These are phyloP conservation scores for Cyberlindnera japonica DNA, from an alignment of 805 yeast genomes.

Conservation along the genomic window DNA sequence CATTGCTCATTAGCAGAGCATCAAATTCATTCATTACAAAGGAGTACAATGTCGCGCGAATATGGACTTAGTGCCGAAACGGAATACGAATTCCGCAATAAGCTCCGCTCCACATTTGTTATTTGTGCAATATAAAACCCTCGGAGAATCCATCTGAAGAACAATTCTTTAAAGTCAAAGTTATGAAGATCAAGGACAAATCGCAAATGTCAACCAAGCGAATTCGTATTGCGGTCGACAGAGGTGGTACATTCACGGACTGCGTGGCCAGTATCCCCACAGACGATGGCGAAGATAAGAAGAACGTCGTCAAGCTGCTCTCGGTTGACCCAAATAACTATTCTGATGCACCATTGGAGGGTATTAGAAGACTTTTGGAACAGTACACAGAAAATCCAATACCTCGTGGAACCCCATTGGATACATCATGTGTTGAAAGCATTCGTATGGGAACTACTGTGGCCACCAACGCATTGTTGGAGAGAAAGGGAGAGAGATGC, in stretches of 20 bases:
- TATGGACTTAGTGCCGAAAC: too few relatives aligned
- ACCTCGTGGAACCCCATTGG: slow-evolving; percentile 58
- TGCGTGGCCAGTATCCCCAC: slow-evolving; percentile 43
- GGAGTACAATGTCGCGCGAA: too few relatives aligned
- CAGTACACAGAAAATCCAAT: slow-evolving; percentile 48
- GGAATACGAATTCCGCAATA: too few relatives aligned
- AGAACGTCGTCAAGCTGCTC: slow-evolving; percentile 68
- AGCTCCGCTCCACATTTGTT: too few relatives aligned
- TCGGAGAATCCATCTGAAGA: too few relatives aligned
- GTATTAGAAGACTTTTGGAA: slow-evolving; percentile 76
- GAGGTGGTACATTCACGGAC: slow-evolving; percentile 92
- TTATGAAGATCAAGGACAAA: too few relatives aligned
- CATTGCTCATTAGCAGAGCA: too few relatives aligned
- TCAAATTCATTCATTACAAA: too few relatives aligned
- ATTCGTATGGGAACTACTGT: slow-evolving; percentile 93
- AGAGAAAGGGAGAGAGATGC: slow-evolving; percentile 86
- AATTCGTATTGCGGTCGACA: slow-evolving; percentile 41
- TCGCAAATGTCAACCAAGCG: background rate
- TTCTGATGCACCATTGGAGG: slow-evolving; percentile 89
- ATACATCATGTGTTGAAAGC: slow-evolving; percentile 57
- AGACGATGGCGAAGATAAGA: slow-evolving; percentile 46
- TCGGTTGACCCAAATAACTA: slow-evolving; percentile 90
- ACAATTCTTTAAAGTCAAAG: too few relatives aligned
- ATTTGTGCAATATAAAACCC: too few relatives aligned
- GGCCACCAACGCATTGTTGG: slow-evolving; percentile 92